These are phyloP conservation scores for Xylaria sp. DNA, from an alignment of 2,329 filamentous ascomycete genomes.

Conservation along the genomic window DNA sequence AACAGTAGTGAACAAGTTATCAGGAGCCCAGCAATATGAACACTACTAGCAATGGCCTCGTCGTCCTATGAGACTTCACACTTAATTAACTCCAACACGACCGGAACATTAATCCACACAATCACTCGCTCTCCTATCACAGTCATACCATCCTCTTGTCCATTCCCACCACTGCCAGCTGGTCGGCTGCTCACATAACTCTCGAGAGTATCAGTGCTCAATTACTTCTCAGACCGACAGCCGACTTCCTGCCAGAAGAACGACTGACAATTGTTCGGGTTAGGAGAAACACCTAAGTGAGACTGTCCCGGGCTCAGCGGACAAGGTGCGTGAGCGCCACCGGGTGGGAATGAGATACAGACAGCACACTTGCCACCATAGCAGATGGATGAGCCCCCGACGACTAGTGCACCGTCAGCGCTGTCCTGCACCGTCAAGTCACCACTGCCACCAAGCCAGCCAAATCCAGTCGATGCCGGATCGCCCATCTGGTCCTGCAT, in stretches of 20 bases:
- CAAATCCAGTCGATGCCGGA: conserved; percentile 29
- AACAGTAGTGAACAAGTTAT: not conserved
- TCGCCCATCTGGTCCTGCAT: conserved; percentile 35
- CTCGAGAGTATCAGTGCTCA: not conserved
- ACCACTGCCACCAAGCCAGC: conserved; percentile 33
- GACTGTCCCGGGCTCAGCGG: conserved; percentile 32
- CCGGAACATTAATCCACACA: not conserved
- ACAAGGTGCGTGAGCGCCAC: conserved; percentile 30
- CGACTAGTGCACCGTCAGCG: conserved; percentile 16
- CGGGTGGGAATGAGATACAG: conserved; percentile 32
- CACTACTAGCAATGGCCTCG: no score
- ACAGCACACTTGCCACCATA: conserved; percentile 33
- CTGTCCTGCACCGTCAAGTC: conserved; percentile 29
- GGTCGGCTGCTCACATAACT: not conserved
- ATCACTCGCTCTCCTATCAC: not conserved
- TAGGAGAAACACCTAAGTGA: conserved; percentile 26
- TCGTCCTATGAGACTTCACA: not conserved
- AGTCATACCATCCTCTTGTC: not conserved
- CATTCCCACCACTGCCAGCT: not conserved
- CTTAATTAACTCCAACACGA: not conserved
- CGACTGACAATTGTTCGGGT: conserved; percentile 31
- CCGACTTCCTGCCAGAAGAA: conserved; percentile 32
- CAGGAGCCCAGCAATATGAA: not conserved
- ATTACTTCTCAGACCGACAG: conserved; percentile 28
- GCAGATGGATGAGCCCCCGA: conserved; percentile 30